Base-by-base conservation (phyloP, 345 rosid genomes). In the Heritiera fomes region DNA sequence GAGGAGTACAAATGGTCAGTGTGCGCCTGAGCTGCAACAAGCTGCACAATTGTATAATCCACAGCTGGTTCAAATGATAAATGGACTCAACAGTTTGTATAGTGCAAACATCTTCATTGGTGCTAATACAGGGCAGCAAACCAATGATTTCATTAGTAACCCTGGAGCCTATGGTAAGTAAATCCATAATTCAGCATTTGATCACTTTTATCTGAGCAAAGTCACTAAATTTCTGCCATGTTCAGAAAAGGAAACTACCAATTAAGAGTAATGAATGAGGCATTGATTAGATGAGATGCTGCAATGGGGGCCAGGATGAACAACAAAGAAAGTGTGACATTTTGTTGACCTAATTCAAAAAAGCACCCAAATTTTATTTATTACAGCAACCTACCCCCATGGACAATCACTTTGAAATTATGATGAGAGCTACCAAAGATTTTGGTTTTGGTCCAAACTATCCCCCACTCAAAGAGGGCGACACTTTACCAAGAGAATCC, bases 1-100 rank as follows among this genome's bases (percentile, higher is more conserved):
- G 83, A 71, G 95, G 73, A 62, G 93, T 85, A 72, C 79, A 13
- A 86, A 77, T 56, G 95, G 97, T 3, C 82, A 87, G 73, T 95
- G 98, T 63, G 82, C 90, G 0, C 45, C 73, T 0, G 91, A 91
- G 38, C 81, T 95, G 68, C 84, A 90, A 75, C 84, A 74, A 73
- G 97, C 98, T n/a, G 89, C 97, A 7, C 63, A 76, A 38, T 64
- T 91, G 76, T 93, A 72, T 67, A 90, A 95, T 76, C 94, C 92
- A 0, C 93, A 92, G 46, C 88, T 95, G 61, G 67, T 71, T 2
- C 82, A 85, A 65, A 85, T 95, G 90, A 49, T 90, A 10, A 78
- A 65, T 28, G 80, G 50, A 49, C 86, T 95, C 75, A 95, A 95
- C 43, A 3, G 47, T 5, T 63, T 82, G 43, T 63, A 71, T 46